A percentile compares a stretch with the other conserved stretches of the same genome.
Evolutionary conservation across 805 yeast genomes (phyloP).

Genomic region (Naumovozyma castellii): DNA sequence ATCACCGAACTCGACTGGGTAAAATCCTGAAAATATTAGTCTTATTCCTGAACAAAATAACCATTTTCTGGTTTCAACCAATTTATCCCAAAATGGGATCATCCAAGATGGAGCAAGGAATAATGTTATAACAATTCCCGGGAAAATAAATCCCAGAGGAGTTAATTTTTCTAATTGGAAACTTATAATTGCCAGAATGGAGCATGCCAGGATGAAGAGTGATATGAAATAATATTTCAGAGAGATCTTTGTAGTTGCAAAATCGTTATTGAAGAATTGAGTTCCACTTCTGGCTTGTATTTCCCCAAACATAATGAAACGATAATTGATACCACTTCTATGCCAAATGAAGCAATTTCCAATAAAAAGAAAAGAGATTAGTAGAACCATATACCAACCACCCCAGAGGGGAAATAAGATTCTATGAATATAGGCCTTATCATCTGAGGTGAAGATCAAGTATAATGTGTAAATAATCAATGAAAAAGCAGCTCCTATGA

Average conservation of each 20-base stretch:
- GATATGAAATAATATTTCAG: constrained; percentile 54
- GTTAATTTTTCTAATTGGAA: constrained; percentile 60
- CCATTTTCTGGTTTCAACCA: constrained; percentile 67
- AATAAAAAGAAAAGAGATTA: constrained; percentile 58
- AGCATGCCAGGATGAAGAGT: constrained; percentile 43
- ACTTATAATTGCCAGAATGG: constrained; percentile 67
- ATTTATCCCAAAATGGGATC: constrained; percentile 27
- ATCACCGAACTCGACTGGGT: constrained; percentile 92
- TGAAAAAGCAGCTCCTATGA: constrained; percentile 64
- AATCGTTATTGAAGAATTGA: constrained; percentile 29
- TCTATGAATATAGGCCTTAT: constrained; percentile 35
- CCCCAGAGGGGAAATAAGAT: constrained; percentile 83
- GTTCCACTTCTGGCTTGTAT: constrained; percentile 54
- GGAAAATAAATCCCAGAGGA: constrained; percentile 55
- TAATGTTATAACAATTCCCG: constrained; percentile 31
- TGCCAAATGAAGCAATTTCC: constrained; percentile 68
- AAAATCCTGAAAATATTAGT: constrained; percentile 69
- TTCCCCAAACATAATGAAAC: constrained; percentile 72
- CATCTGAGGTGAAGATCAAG: constrained; percentile 38
- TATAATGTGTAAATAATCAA: constrained; percentile 52
- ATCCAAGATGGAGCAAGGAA: constrained; percentile 48
- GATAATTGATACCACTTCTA: constrained; percentile 69
- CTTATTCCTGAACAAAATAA: constrained; percentile 61
- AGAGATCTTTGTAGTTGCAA: constrained; percentile 29
- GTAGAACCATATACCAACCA: constrained; percentile 61